phyloP scores from a whole-genome alignment of 805 yeast species.

The Teunomyces gatunensis region DNA sequence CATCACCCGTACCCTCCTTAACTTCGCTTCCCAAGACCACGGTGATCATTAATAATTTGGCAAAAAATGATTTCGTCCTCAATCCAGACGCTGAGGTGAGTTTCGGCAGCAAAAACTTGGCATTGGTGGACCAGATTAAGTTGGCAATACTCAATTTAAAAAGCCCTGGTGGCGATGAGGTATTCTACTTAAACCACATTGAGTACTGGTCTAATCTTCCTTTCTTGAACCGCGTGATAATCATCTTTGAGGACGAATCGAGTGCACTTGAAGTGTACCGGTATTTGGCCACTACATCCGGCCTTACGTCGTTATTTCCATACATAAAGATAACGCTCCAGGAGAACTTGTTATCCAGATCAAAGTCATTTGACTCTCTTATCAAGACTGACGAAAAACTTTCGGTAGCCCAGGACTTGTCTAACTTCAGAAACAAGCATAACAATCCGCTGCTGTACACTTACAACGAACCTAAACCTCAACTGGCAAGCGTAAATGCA shows the following conservation, averaged over 20 bases:
- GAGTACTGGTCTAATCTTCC: constrained; percentile 39
- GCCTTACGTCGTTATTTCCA: constrained; percentile 7
- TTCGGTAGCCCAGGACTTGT: constrained; percentile 19
- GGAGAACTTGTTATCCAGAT: constrained; percentile 35
- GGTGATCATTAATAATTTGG: constrained; percentile 35
- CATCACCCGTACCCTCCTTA: constrained; percentile 34
- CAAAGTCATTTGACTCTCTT: constrained; percentile 25
- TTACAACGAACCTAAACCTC: constrained; percentile 37
- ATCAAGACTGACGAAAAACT: constrained; percentile 16
- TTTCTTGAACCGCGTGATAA: constrained; percentile 35
- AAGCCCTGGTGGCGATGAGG: constrained; percentile 12
- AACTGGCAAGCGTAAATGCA: constrained; percentile 23
- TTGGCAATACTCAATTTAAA: constrained; percentile 25
- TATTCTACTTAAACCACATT: constrained; percentile 25
- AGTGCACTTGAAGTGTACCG: constrained; percentile 25
- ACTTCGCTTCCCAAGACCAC: constrained; percentile 25
- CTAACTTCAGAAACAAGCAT: constrained; percentile 23
- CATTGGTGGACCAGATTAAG: constrained; percentile 38
- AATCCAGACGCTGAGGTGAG: constrained; percentile 5
- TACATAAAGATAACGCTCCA: constrained; percentile 32
- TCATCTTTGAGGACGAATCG: constrained; percentile 31
- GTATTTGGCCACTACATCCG: constrained; percentile 14
- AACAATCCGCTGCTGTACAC: constrained; percentile 9
- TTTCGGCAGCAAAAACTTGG: constrained; percentile 11
- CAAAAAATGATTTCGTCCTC: constrained; percentile 27